Evolutionary conservation across 176 grass and related monocot genomes (phyloP), one percentile per base, ranked within the genome.

Genomic region (Dactylis glomerata): DNA sequence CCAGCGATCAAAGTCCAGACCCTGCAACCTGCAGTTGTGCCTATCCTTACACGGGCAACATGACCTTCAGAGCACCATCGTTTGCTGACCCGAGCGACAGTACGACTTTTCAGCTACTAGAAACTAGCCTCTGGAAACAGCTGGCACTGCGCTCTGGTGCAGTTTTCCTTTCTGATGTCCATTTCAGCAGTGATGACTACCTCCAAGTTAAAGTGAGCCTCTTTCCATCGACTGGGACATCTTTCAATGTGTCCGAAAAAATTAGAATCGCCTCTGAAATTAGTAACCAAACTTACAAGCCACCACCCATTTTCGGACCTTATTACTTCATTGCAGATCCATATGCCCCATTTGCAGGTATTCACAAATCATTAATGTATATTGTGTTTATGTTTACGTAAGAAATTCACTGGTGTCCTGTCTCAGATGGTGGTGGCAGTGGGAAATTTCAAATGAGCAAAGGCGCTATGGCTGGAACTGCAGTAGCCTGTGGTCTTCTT

Each of bases 11-110:
- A 82, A 80, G 56, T 67, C 33, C 85, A 50, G 89, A 84, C 83
- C 96, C 96, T 14, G 55, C 61, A 41, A 95, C 54, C 64, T 98
- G 96, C 32, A 34, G 52, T 31, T 98, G 93, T 20, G 83, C 87
- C 63, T 88, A 87, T 81, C 85, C 96, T 36, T 93, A 90, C 73
- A 81, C 38, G 22, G 96, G 96, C 14, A 63, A 22, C 8, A 85
- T 98, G 68, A 30, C 83, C 26, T 98, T 92, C 61, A 90, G 89
- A 52, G 74, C 83, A 52, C 93, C 89, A 5, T 73, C 24, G 30
- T 98, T 98, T 54, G 6, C 41, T 8, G 91, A 93, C 83, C 23
- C 87, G 34, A 83, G 73, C 36, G 73, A 75, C 70, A 84, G 19
- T 26, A 52, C 56, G 4, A 32, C 8, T 52, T 98, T 93, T 76